Evolutionary conservation across 1,284 basidiomycete genomes (phyloP).

Genomic region (Afroboletus lepidellus): DNA sequence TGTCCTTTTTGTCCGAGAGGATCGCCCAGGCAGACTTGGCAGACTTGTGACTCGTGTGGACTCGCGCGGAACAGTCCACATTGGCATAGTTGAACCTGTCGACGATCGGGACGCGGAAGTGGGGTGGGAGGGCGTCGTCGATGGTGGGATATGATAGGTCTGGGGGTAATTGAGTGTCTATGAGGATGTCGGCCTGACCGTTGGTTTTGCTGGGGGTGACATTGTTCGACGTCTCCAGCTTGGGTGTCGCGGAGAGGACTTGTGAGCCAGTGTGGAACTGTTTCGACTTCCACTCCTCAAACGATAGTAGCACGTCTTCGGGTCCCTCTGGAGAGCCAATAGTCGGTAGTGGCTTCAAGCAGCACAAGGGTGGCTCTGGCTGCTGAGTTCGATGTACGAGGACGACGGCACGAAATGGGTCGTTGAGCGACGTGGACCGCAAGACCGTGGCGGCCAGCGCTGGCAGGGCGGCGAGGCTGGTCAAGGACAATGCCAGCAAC

Average conservation of each 20-base stretch:
- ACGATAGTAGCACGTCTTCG: slow-evolving; percentile 71
- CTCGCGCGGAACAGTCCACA: slow-evolving; percentile 89
- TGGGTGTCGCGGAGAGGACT: slow-evolving; percentile 26
- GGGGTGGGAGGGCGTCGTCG: slow-evolving; percentile 44
- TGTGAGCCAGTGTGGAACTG: slow-evolving; percentile 36
- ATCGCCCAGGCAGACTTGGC: slow-evolving; percentile 86
- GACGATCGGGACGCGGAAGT: slow-evolving; percentile 64
- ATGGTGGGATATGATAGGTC: slow-evolving; percentile 11
- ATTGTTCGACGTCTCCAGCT: slow-evolving; percentile 33
- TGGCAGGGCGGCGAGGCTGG: slow-evolving; percentile 34
- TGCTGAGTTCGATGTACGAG: slow-evolving; percentile 40
- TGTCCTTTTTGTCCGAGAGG: slow-evolving; percentile 87
- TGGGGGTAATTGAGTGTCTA: slow-evolving; percentile 3
- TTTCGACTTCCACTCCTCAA: slow-evolving; percentile 88
- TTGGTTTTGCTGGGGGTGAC: slow-evolving; percentile 16
- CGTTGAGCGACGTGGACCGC: slow-evolving; percentile 48
- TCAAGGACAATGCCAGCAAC: slow-evolving; percentile 36
- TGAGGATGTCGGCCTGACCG: slow-evolving; percentile 6
- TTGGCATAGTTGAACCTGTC: slow-evolving; percentile 95
- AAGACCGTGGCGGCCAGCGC: slow-evolving; percentile 29
- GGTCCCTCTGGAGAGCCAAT: slow-evolving; percentile 48
- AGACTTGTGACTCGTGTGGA: slow-evolving; percentile 79
- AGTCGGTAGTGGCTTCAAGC: slow-evolving; percentile 54
- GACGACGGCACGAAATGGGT: slow-evolving; percentile 59
- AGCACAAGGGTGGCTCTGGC: slow-evolving; percentile 62